Evolutionary conservation across 1,139 yeast species (phyloP), one percentile per base, ranked within the genome.

Genomic region (Sugiyamaella castrensis): DNA sequence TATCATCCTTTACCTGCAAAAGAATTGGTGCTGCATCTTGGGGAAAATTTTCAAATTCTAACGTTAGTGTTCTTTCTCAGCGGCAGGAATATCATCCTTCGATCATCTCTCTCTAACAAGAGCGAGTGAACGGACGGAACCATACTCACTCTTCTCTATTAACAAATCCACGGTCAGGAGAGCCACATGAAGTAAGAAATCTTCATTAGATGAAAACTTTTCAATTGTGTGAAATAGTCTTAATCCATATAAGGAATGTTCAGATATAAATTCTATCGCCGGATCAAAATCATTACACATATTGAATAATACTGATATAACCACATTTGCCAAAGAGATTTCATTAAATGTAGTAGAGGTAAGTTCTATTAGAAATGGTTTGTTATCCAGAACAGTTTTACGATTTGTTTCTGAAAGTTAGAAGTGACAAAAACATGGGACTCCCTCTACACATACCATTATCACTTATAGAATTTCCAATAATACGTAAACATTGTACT

Each of bases 401-500:
- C 47, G 30, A 35, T 43, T 43, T 9, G 10, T 28, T 30, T 43
- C 47, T 43, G 15, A 35, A 41, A 19, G 39, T 32, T 39, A 16
- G 35, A 40, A 19, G n/a, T n/a, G n/a, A n/a, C n/a, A n/a, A n/a
- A n/a, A n/a, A n/a, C n/a, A n/a, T n/a, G n/a, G n/a, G n/a, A n/a
- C n/a, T n/a, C n/a, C n/a, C n/a, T n/a, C 9, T 37, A 10, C 19
- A 51, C 54, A 10, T 34, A 54, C 57, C 53, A 37, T 48, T 40
- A 28, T 58, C 57, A 26, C 57, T 56, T 13, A 56, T 54, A 10
- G 55, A 43, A 38, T 58, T 58, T 11, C 58, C 61, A 13, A 58
- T 40, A 4, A 57, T 52, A 15, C 56, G 44, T 15, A 58, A 26
- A 16, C 47, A 41, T 15, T 29, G 28, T 15, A 31, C 27, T 29